Conservation (phyloP, 2,329 filamentous ascomycete genomes). For the Trichoderma pleuroti region DNA sequence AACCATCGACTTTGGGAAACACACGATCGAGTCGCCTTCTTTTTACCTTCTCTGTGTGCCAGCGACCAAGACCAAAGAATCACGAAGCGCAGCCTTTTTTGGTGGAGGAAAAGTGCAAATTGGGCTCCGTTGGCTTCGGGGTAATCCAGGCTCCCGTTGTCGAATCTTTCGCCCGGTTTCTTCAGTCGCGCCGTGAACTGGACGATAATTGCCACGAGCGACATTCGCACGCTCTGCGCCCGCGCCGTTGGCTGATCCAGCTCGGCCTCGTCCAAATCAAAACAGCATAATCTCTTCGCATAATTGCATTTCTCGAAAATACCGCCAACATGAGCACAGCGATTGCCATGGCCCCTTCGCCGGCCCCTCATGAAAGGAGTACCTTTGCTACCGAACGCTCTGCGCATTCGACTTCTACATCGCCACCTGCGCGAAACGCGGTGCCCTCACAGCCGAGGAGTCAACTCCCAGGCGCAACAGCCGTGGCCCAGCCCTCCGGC, state of each 20-base stretch:
- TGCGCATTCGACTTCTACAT: conserved; percentile 36
- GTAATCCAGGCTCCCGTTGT: background rate
- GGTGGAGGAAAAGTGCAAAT: conserved; percentile 9
- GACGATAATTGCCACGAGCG: background rate
- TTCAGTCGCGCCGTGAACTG: background rate
- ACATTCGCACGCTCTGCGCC: conserved; percentile 10
- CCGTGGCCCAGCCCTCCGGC: conserved; percentile 43
- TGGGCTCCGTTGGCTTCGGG: background rate
- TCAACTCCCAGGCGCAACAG: conserved; percentile 34
- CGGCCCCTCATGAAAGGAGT: conserved; percentile 62
- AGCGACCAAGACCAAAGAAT: background rate
- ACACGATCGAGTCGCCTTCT: conserved; percentile 8
- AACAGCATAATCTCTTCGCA: background rate
- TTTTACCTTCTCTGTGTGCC: background rate
- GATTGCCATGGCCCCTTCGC: conserved; percentile 66
- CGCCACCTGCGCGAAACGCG: conserved; percentile 43
- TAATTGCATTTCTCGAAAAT: background rate
- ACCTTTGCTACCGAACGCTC: conserved; percentile 53
- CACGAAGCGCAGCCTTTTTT: background rate
- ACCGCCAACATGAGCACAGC: conserved; percentile 59
- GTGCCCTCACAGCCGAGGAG: conserved; percentile 25
- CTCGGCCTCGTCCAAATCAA: background rate
- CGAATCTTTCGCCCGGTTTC: background rate
- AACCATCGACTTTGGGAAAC: background rate
- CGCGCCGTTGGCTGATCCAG: conserved; percentile 4